Conservation (phyloP, 108 stramenopile species). For the Cyclotella cryptica region DNA sequence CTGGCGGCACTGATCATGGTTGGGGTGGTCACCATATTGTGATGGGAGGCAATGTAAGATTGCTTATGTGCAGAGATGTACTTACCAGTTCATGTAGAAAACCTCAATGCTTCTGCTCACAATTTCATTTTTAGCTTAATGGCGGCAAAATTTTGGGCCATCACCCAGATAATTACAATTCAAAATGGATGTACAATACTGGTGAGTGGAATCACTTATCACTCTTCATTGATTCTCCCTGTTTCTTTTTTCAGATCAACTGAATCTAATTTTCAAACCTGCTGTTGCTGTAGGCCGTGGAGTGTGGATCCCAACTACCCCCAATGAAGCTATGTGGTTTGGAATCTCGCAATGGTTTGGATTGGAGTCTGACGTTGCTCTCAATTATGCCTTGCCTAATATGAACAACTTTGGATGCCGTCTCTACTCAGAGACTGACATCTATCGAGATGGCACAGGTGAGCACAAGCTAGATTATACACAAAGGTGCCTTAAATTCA, state of each 20-base stretch:
- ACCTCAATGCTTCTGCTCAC: too few relatives aligned
- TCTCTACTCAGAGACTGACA: conserved; percentile 32
- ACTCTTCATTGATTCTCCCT: too few relatives aligned
- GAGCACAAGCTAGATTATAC: background rate
- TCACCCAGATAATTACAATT: conserved; percentile 26
- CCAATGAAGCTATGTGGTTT: too few relatives aligned
- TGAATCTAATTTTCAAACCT: too few relatives aligned
- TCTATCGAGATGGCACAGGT: conserved; percentile 23
- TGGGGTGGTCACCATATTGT: conserved; percentile 49
- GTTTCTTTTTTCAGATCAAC: too few relatives aligned
- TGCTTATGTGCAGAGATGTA: too few relatives aligned
- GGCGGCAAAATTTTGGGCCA: conserved; percentile 40
- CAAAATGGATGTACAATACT: conserved; percentile 9
- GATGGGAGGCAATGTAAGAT: conserved; percentile 43
- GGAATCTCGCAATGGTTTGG: conserved; percentile 38
- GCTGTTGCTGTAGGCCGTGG: too few relatives aligned
- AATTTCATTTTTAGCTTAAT: background rate
- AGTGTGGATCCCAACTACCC: too few relatives aligned
- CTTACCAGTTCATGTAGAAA: too few relatives aligned
- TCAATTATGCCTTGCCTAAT: conserved; percentile 43
- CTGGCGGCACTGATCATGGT: conserved; percentile 23
- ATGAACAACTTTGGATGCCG: conserved; percentile 34
- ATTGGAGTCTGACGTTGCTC: conserved; percentile 3
- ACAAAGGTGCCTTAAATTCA: background rate
- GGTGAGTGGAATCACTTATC: conserved; percentile 2